phyloP scores from a whole-genome alignment of 176 grass and related monocot genomes.

The Oryza punctata region DNA sequence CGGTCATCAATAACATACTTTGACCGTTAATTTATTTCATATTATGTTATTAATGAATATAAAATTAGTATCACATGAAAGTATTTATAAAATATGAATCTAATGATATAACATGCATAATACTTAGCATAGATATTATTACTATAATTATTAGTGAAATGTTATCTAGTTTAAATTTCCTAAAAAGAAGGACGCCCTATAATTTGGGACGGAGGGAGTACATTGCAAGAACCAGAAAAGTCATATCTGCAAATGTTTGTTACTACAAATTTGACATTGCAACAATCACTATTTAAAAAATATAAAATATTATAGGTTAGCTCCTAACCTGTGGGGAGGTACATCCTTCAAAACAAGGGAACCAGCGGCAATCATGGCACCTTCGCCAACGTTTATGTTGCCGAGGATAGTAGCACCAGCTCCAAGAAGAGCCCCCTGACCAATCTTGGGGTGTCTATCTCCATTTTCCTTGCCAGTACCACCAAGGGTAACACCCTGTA shows the following conservation, averaged over 20 bases:
- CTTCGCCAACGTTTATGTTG: conserved; percentile 88
- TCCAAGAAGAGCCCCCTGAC: conserved; percentile 94
- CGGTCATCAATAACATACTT: too few relatives aligned
- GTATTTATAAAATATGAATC: too few relatives aligned
- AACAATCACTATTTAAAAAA: not conserved
- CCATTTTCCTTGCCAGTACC: conserved; percentile 95
- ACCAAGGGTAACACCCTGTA: conserved; percentile 93
- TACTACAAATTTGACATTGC: not conserved
- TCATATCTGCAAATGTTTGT: not conserved
- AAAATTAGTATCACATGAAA: too few relatives aligned
- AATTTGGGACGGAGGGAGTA: too few relatives aligned
- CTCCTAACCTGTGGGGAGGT: conserved; percentile 87
- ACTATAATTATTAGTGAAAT: too few relatives aligned
- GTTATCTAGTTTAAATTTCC: too few relatives aligned
- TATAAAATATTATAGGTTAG: not conserved
- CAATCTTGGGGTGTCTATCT: conserved; percentile 95
- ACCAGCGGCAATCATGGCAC: conserved; percentile 94
- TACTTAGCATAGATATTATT: too few relatives aligned
- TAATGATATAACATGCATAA: too few relatives aligned
- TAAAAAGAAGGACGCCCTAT: too few relatives aligned
- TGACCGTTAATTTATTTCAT: too few relatives aligned
- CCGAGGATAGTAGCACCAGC: conserved; percentile 94
- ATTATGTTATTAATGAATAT: too few relatives aligned
- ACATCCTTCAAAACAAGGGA: conserved; percentile 96
- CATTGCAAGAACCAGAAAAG: not conserved